Conservation (phyloP, 2,329 filamentous ascomycete species). For the Fusarium euwallaceae region DNA sequence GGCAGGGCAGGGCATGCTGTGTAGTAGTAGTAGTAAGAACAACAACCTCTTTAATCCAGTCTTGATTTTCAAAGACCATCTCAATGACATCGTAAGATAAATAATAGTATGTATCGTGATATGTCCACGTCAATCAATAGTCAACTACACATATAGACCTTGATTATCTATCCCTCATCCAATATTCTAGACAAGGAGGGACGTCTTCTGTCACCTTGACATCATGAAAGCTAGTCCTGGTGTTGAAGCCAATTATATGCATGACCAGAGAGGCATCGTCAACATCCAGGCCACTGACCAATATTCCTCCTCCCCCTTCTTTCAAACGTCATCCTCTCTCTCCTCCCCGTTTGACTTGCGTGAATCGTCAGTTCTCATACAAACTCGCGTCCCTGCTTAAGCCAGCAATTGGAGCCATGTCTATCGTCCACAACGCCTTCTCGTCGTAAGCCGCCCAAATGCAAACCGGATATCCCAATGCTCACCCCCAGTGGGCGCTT, state of each 20-base stretch:
- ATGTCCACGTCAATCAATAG: neutral
- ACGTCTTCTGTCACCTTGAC: neutral
- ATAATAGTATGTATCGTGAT: neutral
- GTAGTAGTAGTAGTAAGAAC: neutral
- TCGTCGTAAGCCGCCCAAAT: conserved; percentile 38
- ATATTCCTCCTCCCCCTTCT: conserved; percentile 6
- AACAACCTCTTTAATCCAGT: conserved; percentile 17
- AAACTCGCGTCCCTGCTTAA: conserved; percentile 24
- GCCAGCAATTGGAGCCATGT: conserved; percentile 33
- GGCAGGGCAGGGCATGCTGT: conserved; percentile 3
- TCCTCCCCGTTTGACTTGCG: neutral
- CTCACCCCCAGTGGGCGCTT: conserved; percentile 21
- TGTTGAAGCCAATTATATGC: neutral
- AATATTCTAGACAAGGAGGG: neutral
- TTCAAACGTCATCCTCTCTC: neutral
- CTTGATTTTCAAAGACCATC: conserved; percentile 13
- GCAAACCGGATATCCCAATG: conserved; percentile 38
- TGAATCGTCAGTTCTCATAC: conserved; percentile 32
- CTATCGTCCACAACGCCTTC: conserved; percentile 48
- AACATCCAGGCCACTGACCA: neutral
- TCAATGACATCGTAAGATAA: neutral
- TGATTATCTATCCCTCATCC: neutral
- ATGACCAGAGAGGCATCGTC: neutral
- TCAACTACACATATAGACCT: neutral
- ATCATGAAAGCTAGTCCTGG: neutral